phyloP scores from a whole-genome alignment of 257 asterid species.

The Lantana camara region DNA sequence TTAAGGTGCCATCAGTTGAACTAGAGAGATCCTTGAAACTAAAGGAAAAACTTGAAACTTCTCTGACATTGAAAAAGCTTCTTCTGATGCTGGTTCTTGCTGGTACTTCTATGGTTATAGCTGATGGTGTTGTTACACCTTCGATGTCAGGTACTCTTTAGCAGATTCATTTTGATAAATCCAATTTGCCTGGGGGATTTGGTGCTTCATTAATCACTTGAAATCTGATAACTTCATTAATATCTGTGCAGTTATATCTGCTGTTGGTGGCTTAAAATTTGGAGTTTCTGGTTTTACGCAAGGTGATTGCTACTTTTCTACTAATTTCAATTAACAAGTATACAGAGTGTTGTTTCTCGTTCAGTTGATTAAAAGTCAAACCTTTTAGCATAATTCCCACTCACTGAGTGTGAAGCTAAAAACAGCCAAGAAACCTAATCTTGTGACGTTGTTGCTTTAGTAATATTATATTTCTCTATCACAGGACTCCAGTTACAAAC shows the following conservation, averaged over 20 bases:
- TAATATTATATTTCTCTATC: constrained; percentile 9
- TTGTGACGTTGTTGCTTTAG: constrained; percentile 18
- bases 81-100: constrained; percentile 92
- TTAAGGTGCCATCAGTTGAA: constrained; percentile 98
- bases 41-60: constrained; percentile 91
- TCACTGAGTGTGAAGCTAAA: constrained; percentile 9
- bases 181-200: constrained; percentile 28
- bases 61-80: constrained; percentile 82
- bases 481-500: background rate
- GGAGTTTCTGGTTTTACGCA: constrained; percentile 77
- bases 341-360: constrained; percentile 11
- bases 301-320: constrained; percentile 52
- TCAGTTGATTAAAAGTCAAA: constrained; percentile 18
- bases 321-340: constrained; percentile 17
- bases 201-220: no score
- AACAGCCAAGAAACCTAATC: constrained; percentile 6
- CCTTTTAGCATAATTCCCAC: background rate
- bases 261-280: constrained; percentile 91
- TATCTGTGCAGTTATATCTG: constrained; percentile 82
- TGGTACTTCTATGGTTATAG: constrained; percentile 99
- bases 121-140: constrained; percentile 98
- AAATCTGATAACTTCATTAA: constrained; percentile 28
- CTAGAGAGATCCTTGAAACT: constrained; percentile 94
- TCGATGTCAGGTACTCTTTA: constrained; percentile 89
- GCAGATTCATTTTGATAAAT: constrained; percentile 18